Evolutionary conservation across 768 basidiomycete genomes (phyloP).

Genomic region (Collybia sordida): DNA sequence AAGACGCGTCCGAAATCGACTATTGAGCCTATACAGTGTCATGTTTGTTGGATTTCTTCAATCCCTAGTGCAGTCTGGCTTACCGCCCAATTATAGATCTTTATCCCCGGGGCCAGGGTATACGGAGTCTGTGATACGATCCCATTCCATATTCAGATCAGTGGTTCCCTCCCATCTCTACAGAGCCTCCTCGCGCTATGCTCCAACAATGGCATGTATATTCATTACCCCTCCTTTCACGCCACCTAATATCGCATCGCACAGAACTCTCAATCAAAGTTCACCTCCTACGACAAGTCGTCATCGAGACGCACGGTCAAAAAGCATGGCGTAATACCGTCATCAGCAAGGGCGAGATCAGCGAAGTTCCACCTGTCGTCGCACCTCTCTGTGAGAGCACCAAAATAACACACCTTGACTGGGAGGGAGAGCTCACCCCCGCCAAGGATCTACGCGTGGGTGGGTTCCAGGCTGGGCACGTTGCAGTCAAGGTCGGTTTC

Average conservation of each 20-base stretch:
- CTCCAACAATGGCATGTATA: background rate
- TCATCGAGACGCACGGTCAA: constrained; percentile 31
- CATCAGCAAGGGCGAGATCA: constrained; percentile 50
- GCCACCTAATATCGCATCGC: too few species aligned
- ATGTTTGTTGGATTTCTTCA: constrained; percentile 37
- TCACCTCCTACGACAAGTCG: constrained; percentile 51
- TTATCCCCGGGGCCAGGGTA: constrained; percentile 55
- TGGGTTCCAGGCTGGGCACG: constrained; percentile 44
- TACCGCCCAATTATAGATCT: constrained; percentile 38
- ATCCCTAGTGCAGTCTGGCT: background rate
- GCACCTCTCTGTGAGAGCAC: constrained; percentile 15
- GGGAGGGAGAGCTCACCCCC: constrained; percentile 54
- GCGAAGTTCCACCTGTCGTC: constrained; percentile 40
- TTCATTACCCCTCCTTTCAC: constrained; percentile 15
- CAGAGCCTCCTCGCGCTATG: constrained; percentile 39
- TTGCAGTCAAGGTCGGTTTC: constrained; percentile 39
- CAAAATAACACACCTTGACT: constrained; percentile 46
- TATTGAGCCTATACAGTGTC: constrained; percentile 42
- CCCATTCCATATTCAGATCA: constrained; percentile 65
- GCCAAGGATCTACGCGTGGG: constrained; percentile 37
- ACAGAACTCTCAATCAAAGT: constrained; percentile 39
- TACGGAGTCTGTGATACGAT: constrained; percentile 57
- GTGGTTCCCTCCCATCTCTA: constrained; percentile 44
- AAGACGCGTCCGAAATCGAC: constrained; percentile 31
- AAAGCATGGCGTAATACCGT: constrained; percentile 37